phyloP scores from a whole-genome alignment of 768 basidiomycete genomes.

The Mycena filopes region DNA sequence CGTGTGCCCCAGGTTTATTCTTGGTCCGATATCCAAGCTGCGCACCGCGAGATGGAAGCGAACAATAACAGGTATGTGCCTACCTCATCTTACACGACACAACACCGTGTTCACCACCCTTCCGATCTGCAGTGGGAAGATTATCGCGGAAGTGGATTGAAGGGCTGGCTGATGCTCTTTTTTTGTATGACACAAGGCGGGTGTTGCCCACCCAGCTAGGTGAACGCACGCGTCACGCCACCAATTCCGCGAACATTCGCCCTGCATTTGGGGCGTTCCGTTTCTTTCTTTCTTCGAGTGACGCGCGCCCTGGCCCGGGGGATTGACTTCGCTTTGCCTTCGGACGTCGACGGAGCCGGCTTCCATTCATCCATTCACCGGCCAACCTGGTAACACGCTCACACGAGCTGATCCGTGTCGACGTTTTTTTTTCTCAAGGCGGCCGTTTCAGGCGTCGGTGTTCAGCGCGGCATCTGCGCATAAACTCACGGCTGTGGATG shows the following conservation, averaged over 20 bases:
- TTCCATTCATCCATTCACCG: constrained; percentile 26
- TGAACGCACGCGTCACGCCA: constrained; percentile 7
- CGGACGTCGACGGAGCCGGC: constrained; percentile 6
- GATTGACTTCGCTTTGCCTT: constrained; percentile 2
- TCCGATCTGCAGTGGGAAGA: constrained; percentile 57
- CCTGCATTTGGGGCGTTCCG: constrained; percentile 14
- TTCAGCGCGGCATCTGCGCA: not conserved
- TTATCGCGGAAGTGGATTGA: constrained; percentile 51
- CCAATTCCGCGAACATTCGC: constrained; percentile 11
- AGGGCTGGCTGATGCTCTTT: not conserved
- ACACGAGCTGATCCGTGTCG: constrained; percentile 5
- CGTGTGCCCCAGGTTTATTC: constrained; percentile 68
- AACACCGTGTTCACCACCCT: constrained; percentile 18
- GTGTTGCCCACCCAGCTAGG: not conserved
- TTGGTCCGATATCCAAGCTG: constrained; percentile 82
- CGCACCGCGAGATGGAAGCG: constrained; percentile 86
- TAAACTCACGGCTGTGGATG: not conserved
- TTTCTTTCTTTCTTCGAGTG: not conserved
- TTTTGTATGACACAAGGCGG: not conserved
- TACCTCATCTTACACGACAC: constrained; percentile 31
- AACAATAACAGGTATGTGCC: constrained; percentile 59
- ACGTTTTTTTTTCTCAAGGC: constrained; percentile 25
- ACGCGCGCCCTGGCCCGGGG: constrained; percentile 1
- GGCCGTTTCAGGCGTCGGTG: constrained; percentile 6
- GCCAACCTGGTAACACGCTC: not conserved